A percentile compares a stretch with the other conserved stretches of the same genome.
Conservation (phyloP, 345 rosid species). For the Rhodomyrtus tomentosa region DNA sequence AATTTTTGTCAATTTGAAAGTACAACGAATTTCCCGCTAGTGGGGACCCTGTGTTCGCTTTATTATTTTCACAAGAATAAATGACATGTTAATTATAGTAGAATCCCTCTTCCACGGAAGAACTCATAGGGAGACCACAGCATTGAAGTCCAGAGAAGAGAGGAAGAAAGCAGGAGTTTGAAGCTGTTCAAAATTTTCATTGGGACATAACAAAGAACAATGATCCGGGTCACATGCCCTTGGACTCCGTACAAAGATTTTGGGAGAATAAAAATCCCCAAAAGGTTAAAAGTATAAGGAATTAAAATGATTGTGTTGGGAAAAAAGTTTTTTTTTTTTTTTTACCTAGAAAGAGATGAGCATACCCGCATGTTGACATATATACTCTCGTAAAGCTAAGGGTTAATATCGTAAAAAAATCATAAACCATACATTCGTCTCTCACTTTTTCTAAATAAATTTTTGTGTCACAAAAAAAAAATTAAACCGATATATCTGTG, state of each 20-base stretch:
- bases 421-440: accelerated
- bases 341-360: neutral
- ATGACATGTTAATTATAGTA: neutral
- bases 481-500: neutral
- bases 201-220: neutral
- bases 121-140: neutral
- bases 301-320: neutral
- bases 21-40: neutral
- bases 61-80: neutral
- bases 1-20: neutral
- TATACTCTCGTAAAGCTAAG: neutral
- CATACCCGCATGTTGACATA: neutral
- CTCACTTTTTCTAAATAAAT: neutral
- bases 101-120: neutral
- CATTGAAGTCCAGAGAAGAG: neutral
- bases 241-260: neutral
- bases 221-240: neutral
- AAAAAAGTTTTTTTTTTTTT: neutral
- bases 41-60: neutral
- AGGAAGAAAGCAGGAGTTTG: neutral
- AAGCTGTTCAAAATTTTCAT: neutral
- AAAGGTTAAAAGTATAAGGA: neutral
- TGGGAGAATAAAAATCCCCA: neutral
- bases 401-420: neutral
- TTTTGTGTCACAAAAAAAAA: neutral